Evolutionary conservation across 2,329 filamentous ascomycete genomes (phyloP).

Genomic region (Trichoderma brevicompactum): DNA sequence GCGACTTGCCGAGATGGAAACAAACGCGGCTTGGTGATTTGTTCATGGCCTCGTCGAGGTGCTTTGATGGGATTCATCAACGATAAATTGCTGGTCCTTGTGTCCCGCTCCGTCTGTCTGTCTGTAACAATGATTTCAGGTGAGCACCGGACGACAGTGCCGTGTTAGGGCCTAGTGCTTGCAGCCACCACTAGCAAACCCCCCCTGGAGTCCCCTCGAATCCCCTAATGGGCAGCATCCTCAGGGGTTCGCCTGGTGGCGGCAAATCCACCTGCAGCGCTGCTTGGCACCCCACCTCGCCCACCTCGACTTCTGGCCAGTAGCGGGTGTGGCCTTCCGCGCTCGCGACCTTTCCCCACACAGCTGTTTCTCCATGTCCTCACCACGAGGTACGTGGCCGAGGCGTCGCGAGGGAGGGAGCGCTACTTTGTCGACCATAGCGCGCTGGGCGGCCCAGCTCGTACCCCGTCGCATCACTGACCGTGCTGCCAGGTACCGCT

Average conservation of each 20-base stretch:
- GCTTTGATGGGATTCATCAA: neutral
- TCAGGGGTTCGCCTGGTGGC: conserved; percentile 26
- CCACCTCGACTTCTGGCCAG: conserved; percentile 20
- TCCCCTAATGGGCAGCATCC: conserved; percentile 11
- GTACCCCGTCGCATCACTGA: neutral
- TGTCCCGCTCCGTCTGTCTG: conserved; percentile 23
- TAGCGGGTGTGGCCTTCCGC: conserved; percentile 28
- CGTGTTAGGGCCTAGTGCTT: conserved; percentile 27
- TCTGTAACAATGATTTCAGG: conserved; percentile 29
- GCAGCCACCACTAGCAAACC: conserved; percentile 22
- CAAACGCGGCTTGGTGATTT: neutral
- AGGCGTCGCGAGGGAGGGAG: neutral
- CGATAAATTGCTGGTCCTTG: conserved; percentile 17
- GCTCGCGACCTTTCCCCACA: conserved; percentile 29
- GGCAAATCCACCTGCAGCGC: conserved; percentile 26
- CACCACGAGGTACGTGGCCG: conserved; percentile 7
- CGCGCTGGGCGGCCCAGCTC: neutral
- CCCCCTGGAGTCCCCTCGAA: conserved; percentile 2
- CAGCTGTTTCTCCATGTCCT: conserved; percentile 29
- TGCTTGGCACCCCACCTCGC: conserved; percentile 21
- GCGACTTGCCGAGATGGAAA: neutral
- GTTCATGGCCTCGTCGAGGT: no score
- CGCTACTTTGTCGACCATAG: neutral
- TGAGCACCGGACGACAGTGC: conserved; percentile 22
- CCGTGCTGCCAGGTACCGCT: neutral